Percentiles rank a stretch among this genome's conserved stretches.
phyloP scores from a whole-genome alignment of 2,329 filamentous ascomycete genomes.

The Blumeria hordei region DNA sequence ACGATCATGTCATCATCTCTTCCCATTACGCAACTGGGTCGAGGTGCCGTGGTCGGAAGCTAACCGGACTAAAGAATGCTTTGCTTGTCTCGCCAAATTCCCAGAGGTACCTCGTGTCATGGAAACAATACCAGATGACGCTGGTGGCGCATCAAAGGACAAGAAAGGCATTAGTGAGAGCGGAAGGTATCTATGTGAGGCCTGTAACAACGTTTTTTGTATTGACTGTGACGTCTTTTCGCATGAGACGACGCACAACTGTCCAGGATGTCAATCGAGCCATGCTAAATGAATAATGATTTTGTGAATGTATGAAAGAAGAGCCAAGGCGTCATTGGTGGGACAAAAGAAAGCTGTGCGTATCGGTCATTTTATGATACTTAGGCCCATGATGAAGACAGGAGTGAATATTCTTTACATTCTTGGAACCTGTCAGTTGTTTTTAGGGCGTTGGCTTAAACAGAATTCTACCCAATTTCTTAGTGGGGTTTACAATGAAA shows the following conservation, averaged over 20 bases:
- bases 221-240: conserved; percentile 94
- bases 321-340: no score
- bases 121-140: conserved; percentile 2
- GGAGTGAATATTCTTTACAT: no score
- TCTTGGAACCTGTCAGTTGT: no score
- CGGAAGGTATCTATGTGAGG: conserved; percentile 66
- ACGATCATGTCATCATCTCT: conserved; percentile 80
- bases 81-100: conserved; percentile 53
- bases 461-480: no score
- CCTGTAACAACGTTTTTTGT: conserved; percentile 82
- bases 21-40: conserved; percentile 72
- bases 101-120: conserved; percentile 20
- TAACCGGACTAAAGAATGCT: conserved; percentile 32
- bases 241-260: conserved; percentile 88
- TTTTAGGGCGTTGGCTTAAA: no score
- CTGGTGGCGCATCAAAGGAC: conserved; percentile 11
- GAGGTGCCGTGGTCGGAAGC: conserved; percentile 71
- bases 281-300: no score
- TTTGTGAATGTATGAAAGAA: no score
- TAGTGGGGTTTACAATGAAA: no score
- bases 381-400: no score
- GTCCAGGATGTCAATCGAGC: conserved; percentile 44
- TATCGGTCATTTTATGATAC: no score
- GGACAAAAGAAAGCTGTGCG: no score
- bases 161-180: conserved; percentile 56